These are phyloP conservation scores for Phytophthora cryptogea DNA, from an alignment of 352 stramenopile genomes.

Conservation along the genomic window DNA sequence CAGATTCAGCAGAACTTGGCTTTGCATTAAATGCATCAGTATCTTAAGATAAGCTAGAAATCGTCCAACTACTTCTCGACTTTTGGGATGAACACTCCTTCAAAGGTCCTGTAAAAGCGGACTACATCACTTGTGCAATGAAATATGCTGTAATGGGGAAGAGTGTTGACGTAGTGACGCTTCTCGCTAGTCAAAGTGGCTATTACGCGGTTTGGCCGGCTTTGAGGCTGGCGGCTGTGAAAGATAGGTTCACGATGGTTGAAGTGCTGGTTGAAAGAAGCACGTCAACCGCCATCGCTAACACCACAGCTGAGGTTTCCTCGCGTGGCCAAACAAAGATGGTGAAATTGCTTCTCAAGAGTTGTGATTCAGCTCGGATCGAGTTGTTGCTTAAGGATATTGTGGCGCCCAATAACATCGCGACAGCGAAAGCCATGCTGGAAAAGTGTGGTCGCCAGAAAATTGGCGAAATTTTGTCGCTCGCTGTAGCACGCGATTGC, in stretches of 20 bases:
- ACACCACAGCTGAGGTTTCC: background rate
- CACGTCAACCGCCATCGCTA: background rate
- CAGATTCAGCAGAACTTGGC: background rate
- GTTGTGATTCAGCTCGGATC: too few species aligned
- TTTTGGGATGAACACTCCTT: background rate
- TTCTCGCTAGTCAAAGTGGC: background rate
- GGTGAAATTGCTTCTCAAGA: background rate
- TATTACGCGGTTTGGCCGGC: slow-evolving; percentile 1
- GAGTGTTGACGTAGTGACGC: background rate
- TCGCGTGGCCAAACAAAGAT: background rate
- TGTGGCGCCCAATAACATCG: too few species aligned
- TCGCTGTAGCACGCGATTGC: too few species aligned
- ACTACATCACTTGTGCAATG: background rate
- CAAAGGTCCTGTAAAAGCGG: background rate
- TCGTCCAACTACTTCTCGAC: background rate
- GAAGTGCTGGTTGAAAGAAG: background rate
- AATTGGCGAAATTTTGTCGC: too few species aligned
- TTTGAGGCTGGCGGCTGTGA: background rate
- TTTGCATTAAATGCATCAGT: background rate
- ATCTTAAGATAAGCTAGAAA: background rate
- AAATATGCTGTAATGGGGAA: background rate
- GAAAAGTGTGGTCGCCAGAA: too few species aligned
- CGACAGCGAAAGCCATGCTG: too few species aligned
- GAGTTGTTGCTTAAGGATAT: too few species aligned
- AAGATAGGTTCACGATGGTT: background rate